Base-by-base conservation (phyloP, 164 flowering plant genomes). In the Piper longum region DNA sequence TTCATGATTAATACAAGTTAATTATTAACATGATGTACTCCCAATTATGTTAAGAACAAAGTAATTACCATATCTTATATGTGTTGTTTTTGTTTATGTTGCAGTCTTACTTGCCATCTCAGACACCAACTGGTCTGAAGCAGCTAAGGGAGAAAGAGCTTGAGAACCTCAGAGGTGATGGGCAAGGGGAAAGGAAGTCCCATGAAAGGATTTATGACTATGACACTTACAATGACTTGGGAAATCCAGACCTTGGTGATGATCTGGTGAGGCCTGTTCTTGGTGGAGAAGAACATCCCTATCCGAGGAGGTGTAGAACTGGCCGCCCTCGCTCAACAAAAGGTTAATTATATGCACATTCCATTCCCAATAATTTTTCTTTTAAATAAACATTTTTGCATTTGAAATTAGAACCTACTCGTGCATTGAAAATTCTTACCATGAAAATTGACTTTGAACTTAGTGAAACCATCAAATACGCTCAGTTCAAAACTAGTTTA, bases 231-330 rank as follows among this genome's bases (percentile, higher is more conserved):
- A 80, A 84, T 52, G 92, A 86, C 43, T 51, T 84, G 8, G 92
- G 92, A 0, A 62, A 85, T 43, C 93, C 93, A 0, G 86, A 83
- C 39, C 56, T 4, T 0, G 59, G 69, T 2, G 54, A n/a, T 0
- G 73, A 78, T 0, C 17, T 64, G 3, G 41, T 36, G 11, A 60
- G 93, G 39, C 89, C 89, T 0, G 80, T 79, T 3, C 69, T 85
- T 0, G 93, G 93, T 4, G 81, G 86, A 52, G 66, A 73, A 14
- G 55, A 77, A 4, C 65, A 62, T 13, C 88, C 93, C 0, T 85
- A 85, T 55, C 89, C 89, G 0, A 70, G 93, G 55, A 86, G 93
- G 11, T 80, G 93, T 66, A 65, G 86, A 51, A 85, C 93, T 0
- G 88, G 93, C 0, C 83, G 89, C 1, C 67, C 66, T 12, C 58